These are phyloP conservation scores for Agaricus blazei DNA, from an alignment of 768 basidiomycete genomes.

Conservation along the genomic window DNA sequence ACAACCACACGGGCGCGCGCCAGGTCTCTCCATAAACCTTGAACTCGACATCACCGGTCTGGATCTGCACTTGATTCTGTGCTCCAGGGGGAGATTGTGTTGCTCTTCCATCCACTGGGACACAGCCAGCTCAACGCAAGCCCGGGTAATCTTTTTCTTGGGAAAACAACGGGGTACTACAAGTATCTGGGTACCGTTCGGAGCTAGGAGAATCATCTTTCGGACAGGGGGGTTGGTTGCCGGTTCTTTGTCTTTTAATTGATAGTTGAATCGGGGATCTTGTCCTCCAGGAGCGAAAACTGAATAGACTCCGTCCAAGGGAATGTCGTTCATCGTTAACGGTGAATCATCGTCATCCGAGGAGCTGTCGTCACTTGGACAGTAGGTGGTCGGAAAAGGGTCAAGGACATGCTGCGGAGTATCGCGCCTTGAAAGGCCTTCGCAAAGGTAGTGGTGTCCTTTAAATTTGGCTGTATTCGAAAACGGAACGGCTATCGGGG, in stretches of 20 bases:
- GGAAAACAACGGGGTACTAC: not conserved
- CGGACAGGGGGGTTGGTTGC: not conserved
- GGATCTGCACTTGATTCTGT: not conserved
- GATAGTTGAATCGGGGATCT: not conserved
- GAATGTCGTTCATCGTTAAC: not conserved
- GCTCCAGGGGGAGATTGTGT: not conserved
- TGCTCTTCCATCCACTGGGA: conserved; percentile 6
- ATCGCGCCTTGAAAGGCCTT: not conserved
- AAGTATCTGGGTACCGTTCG: not conserved
- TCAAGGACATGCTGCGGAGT: not conserved
- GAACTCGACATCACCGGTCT: not conserved
- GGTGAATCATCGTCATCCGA: not conserved
- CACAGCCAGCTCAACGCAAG: conserved; percentile 1
- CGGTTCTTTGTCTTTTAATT: not conserved
- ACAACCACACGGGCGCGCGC: conserved; percentile 1
- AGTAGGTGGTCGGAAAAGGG: not conserved
- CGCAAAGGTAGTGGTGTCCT: not conserved
- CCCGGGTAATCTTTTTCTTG: not conserved
- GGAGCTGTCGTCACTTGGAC: not conserved
- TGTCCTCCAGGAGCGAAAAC: not conserved
- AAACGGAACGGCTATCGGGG: not conserved
- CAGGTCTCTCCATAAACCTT: not conserved
- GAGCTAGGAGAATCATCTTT: not conserved
- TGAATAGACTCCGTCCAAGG: not conserved
- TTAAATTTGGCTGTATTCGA: not conserved